Percentiles rank a stretch among this genome's conserved stretches.
phyloP scores from a whole-genome alignment of 306 rosid genomes.

The Luffa acutangula region DNA sequence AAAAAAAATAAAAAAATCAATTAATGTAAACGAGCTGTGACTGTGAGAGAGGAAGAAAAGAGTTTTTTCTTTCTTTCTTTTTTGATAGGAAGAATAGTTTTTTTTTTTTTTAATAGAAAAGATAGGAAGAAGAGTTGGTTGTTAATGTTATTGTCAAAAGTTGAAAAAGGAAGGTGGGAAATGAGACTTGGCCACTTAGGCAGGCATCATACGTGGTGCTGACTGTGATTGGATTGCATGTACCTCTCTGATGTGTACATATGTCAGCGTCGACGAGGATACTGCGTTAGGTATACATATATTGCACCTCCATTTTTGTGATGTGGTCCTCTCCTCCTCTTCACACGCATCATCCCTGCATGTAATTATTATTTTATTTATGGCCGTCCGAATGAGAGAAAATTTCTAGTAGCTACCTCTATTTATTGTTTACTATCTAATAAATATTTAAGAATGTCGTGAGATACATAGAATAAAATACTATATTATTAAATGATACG shows the following conservation, averaged over 20 bases:
- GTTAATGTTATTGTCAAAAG: background rate
- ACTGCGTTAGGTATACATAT: background rate
- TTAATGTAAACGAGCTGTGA: too few relatives aligned
- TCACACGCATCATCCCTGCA: background rate
- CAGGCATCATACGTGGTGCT: conserved; percentile 18
- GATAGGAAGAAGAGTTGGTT: background rate
- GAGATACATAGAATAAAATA: too few relatives aligned
- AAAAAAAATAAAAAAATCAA: too few relatives aligned
- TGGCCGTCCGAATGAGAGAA: too few relatives aligned
- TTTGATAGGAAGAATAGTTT: too few relatives aligned
- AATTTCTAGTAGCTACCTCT: too few relatives aligned
- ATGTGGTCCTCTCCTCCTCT: background rate
- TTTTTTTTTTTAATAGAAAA: background rate
- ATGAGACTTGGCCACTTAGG: conserved; percentile 2
- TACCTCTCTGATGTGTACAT: background rate
- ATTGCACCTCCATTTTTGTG: background rate
- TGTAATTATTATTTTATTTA: background rate
- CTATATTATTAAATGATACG: too few relatives aligned
- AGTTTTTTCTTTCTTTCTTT: too few relatives aligned
- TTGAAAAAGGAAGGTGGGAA: background rate
- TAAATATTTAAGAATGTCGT: too few relatives aligned
- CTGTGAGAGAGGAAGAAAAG: background rate
- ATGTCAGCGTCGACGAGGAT: conserved; percentile 10
- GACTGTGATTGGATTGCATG: conserved; percentile 11
- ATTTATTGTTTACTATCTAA: too few relatives aligned